Evolutionary conservation across 2,329 filamentous ascomycete species (phyloP).

Genomic region (Cordyceps javanica): DNA sequence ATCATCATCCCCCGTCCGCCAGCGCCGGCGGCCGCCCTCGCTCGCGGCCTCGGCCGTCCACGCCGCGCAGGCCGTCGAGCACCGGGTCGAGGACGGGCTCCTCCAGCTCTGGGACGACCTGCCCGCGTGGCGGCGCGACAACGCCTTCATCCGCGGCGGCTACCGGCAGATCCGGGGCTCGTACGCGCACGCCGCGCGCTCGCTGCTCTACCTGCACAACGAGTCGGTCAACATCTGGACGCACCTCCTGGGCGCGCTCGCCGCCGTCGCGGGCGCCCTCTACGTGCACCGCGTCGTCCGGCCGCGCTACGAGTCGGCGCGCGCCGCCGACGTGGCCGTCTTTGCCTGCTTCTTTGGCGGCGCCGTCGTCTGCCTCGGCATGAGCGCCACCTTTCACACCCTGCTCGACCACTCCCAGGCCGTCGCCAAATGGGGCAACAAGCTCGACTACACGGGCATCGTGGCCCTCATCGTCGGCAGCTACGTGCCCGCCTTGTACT

Average conservation of each 20-base stretch:
- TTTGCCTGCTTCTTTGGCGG: slow-evolving; percentile 77
- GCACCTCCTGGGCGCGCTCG: slow-evolving; percentile 58
- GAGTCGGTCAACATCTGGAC: slow-evolving; percentile 60
- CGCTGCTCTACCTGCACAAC: slow-evolving; percentile 52
- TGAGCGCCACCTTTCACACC: slow-evolving; percentile 81
- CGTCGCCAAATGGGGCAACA: slow-evolving; percentile 80
- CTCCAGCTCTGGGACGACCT: slow-evolving; percentile 54
- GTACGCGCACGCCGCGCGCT: slow-evolving; percentile 38
- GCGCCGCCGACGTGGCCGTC: slow-evolving; percentile 57
- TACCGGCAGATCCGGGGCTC: slow-evolving; percentile 48
- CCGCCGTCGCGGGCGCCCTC: slow-evolving; percentile 45
- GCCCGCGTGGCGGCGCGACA: slow-evolving; percentile 54
- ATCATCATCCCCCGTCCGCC: slow-evolving; percentile 4
- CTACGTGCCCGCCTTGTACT: slow-evolving; percentile 83
- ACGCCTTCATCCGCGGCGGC: slow-evolving; percentile 47
- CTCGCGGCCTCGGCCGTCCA: slow-evolving; percentile 20
- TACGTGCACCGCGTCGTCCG: slow-evolving; percentile 52
- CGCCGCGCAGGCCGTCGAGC: slow-evolving; percentile 30
- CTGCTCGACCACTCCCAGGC: slow-evolving; percentile 75
- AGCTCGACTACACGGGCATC: slow-evolving; percentile 92
- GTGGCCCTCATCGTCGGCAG: slow-evolving; percentile 86
- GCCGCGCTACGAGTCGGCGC: slow-evolving; percentile 61
- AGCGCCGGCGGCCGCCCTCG: slow-evolving; percentile 21
- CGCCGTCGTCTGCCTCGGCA: slow-evolving; percentile 65
- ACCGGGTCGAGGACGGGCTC: slow-evolving; percentile 33